Evolutionary conservation across 148 eudicot genomes (phyloP).

Genomic region (Heliamphora exappendiculata): DNA sequence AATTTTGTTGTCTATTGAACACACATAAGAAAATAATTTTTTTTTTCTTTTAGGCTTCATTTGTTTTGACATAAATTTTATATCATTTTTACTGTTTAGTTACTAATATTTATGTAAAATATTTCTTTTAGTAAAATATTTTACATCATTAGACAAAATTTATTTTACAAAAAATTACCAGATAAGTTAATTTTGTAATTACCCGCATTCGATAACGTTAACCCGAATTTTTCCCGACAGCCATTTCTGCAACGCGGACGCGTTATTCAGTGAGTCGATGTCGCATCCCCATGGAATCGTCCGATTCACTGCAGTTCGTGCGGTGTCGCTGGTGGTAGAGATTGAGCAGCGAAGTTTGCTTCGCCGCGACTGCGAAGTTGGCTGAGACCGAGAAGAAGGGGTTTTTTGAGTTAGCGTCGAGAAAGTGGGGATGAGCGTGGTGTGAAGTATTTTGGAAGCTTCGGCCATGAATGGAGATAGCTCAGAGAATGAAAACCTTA

Average conservation of each 20-base stretch:
- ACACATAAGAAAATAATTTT: too few relatives aligned
- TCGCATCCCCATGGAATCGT: slow-evolving; percentile 81
- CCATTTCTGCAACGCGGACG: slow-evolving; percentile 66
- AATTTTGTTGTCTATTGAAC: too few relatives aligned
- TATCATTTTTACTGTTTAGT: too few relatives aligned
- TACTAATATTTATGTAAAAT: too few relatives aligned
- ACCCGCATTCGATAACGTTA: too few relatives aligned
- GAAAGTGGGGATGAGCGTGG: slow-evolving; percentile 32
- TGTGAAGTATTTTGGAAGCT: slow-evolving; percentile 32
- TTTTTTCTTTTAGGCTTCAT: too few relatives aligned
- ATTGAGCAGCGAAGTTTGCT: slow-evolving; percentile 32
- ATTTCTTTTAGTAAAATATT: too few relatives aligned
- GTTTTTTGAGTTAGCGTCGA: not conserved
- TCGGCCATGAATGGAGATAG: slow-evolving; percentile 54
- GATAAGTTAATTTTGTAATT: too few relatives aligned
- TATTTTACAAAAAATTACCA: too few relatives aligned
- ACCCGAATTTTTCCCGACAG: too few relatives aligned
- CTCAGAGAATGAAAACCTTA: slow-evolving; percentile 35
- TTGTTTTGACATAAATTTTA: too few relatives aligned
- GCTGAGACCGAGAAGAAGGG: not conserved
- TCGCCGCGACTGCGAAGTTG: not conserved
- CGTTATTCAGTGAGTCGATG: slow-evolving; percentile 64
- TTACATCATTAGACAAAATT: too few relatives aligned
- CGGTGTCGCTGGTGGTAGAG: slow-evolving; percentile 21
- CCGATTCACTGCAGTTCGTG: slow-evolving; percentile 5